Conservation (phyloP, 306 rosid species). For the Cicer bijugum region DNA sequence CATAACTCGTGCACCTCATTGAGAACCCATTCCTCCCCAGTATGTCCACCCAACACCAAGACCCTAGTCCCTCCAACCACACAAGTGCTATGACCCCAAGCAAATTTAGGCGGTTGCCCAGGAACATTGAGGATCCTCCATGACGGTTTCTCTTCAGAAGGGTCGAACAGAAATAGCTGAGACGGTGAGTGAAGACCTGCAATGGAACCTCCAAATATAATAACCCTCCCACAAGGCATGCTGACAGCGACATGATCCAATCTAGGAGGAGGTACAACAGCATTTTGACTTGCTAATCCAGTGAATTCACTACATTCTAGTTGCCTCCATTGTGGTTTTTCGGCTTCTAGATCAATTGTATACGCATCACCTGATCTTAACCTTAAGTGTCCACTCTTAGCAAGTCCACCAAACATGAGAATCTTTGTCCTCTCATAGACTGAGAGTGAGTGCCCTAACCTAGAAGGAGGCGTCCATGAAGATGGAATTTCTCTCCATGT, state of each 20-base stretch:
- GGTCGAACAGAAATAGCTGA: constrained; percentile 93
- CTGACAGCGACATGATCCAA: constrained; percentile 95
- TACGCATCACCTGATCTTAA: constrained; percentile 91
- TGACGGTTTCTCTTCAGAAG: constrained; percentile 93
- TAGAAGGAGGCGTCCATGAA: constrained; percentile 83
- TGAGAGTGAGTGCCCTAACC: constrained; percentile 94
- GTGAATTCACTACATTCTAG: constrained; percentile 75
- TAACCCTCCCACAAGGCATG: constrained; percentile 99
- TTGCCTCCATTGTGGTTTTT: constrained; percentile 84
- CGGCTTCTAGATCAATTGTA: constrained; percentile 83
- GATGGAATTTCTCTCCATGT: constrained; percentile 92
- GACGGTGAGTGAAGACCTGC: constrained; percentile 98
- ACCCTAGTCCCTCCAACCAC: constrained; percentile 97
- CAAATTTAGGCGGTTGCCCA: constrained; percentile 91
- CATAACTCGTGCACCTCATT: constrained; percentile 94
- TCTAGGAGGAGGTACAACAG: constrained; percentile 89
- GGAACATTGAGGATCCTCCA: constrained; percentile 97
- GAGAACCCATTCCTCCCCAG: constrained; percentile 98
- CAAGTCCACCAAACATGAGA: constrained; percentile 98
- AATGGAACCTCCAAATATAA: constrained; percentile 89
- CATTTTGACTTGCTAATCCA: constrained; percentile 79
- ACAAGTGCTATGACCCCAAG: constrained; percentile 99
- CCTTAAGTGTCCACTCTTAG: constrained; percentile 87
- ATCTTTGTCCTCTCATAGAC: constrained; percentile 85
- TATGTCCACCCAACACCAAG: constrained; percentile 90